Evolutionary conservation across 2,329 filamentous ascomycete genomes (phyloP), one percentile per base, ranked within the genome.

Genomic region (Cadophora sp.): DNA sequence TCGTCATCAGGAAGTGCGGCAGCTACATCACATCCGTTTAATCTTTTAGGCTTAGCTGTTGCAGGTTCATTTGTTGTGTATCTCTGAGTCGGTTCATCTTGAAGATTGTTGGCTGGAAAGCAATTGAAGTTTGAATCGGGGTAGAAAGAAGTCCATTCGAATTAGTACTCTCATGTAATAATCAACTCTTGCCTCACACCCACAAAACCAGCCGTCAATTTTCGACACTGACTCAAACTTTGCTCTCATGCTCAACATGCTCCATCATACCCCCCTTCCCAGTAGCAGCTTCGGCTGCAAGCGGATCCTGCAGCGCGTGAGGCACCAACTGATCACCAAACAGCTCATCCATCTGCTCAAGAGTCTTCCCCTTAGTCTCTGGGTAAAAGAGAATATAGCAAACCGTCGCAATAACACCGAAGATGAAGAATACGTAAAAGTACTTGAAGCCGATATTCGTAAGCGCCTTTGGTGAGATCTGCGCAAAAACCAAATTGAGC

Each of bases 401-500:
- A 20, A 78, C 73, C 18, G 78, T 75, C 2, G 77, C 80, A 14
- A 77, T 75, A 72, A 82, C 74, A 66, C 82, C 83, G 71, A 84
- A 82, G 3, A 78, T 81, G 36, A 79, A 78, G 71, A 83, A 83
- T 11, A 79, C 76, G 68, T 83, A 83, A 47, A 83, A 85, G 71
- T 84, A 86, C n/a, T 85, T 61, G 81, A 80, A 84, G 1, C 80
- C 79, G 63, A 85, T 77, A 60, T 79, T 76, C 9, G 75, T 75
- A 65, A 85, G 82, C 22, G 68, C 68, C 60, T 81, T 83, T 0
- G 84, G 85, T 4, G 84, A 85, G 27, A 84, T 83, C 43, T 85
- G 77, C 6, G 87, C 86, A 62, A 91, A 85, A 18, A 89, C 84
- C 68, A 91, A 90, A 75, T 92, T 92, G 79, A 92, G 91, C 1